A percentile compares a stretch with the other conserved stretches of the same genome.
Conservation (phyloP, 805 yeast genomes). For the Ogataea pini region DNA sequence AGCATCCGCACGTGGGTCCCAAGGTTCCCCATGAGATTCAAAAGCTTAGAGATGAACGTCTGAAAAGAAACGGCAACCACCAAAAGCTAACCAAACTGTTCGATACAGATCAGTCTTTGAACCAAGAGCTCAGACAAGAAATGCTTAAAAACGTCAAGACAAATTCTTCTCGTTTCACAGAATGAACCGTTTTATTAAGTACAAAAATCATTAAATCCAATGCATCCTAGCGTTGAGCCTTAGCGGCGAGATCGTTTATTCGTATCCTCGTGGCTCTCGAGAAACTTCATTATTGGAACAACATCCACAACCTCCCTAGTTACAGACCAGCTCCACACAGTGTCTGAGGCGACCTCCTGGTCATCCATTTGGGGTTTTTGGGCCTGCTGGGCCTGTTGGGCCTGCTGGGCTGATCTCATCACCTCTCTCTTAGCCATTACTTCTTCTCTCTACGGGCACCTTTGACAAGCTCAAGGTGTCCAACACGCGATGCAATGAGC, state of each 20-base stretch:
- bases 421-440: slow-evolving; percentile 38
- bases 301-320: slow-evolving; percentile 22
- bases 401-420: not conserved
- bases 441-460: slow-evolving; percentile 87
- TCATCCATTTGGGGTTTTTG: too few species aligned
- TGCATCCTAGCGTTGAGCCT: slow-evolving; percentile 19
- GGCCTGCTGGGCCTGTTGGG: not conserved
- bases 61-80: slow-evolving; percentile 11
- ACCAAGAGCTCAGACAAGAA: slow-evolving; percentile 29
- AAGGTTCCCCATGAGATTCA: slow-evolving; percentile 27
- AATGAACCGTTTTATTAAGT: slow-evolving; percentile 7
- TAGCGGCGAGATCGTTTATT: slow-evolving; percentile 3
- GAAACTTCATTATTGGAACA: slow-evolving; percentile 22
- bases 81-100: slow-evolving; percentile 21
- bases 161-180: slow-evolving; percentile 15
- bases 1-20: slow-evolving; percentile 24
- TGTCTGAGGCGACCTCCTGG: not conserved
- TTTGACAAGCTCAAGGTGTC: slow-evolving; percentile 87
- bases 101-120: slow-evolving; percentile 26
- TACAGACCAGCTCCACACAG: slow-evolving; percentile 25
- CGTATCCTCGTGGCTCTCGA: slow-evolving; percentile 9
- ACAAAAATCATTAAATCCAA: not conserved
- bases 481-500: slow-evolving; percentile 84
- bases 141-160: slow-evolving; percentile 23
- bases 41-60: slow-evolving; percentile 18